phyloP scores from a whole-genome alignment of 176 grass and related monocot species.

The Eleusine coracana region DNA sequence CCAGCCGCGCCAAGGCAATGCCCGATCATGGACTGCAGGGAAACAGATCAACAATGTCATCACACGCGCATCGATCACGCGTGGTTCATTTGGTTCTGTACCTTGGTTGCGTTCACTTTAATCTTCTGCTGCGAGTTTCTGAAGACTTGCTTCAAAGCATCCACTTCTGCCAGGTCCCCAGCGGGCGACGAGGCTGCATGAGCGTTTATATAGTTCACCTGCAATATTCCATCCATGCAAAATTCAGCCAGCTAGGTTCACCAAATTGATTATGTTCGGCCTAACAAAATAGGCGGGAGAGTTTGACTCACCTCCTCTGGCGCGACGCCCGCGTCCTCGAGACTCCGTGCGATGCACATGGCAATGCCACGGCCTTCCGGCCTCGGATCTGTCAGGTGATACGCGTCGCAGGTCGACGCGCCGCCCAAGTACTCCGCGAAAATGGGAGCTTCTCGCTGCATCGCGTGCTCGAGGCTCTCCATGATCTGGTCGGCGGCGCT shows the following conservation, averaged over 20 bases:
- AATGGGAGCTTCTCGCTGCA: conserved; percentile 54
- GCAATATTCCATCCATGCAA: neutral
- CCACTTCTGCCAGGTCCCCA: conserved; percentile 55
- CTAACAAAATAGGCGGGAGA: too few species aligned
- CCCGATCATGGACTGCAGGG: conserved; percentile 54
- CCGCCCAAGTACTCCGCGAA: conserved; percentile 65
- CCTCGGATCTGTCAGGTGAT: conserved; percentile 62
- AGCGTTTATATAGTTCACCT: conserved; percentile 75
- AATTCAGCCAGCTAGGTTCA: neutral
- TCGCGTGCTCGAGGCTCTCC: neutral
- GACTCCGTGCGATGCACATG: conserved; percentile 46
- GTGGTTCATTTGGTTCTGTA: neutral
- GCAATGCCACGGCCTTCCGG: conserved; percentile 47
- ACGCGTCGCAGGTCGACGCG: conserved; percentile 55
- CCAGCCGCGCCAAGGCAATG: conserved; percentile 58
- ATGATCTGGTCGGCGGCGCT: conserved; percentile 43
- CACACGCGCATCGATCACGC: neutral
- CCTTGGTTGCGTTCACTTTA: conserved; percentile 70
- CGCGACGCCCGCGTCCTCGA: conserved; percentile 62
- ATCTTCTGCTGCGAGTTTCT: conserved; percentile 47
- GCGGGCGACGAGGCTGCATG: conserved; percentile 59
- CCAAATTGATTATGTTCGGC: too few species aligned
- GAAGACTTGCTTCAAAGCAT: conserved; percentile 54
- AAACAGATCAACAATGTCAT: neutral
- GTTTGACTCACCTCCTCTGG: conserved; percentile 48